Evolutionary conservation across 169 alveolate species (phyloP).

Genomic region (Plasmodium fragile): DNA sequence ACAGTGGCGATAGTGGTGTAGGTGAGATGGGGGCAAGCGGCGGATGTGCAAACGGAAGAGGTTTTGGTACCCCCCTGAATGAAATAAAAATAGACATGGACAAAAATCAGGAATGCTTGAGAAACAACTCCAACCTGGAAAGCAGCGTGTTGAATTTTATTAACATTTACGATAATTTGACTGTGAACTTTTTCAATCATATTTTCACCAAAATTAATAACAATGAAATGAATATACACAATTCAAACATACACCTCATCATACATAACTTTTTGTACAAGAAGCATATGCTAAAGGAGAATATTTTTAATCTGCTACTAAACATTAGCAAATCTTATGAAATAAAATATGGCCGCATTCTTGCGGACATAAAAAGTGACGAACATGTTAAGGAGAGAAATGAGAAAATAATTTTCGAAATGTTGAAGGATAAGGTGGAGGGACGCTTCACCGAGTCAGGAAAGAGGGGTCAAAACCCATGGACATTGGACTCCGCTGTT

Average conservation of each 20-base stretch:
- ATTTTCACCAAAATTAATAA: conserved; percentile 62
- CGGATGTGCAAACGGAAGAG: not conserved
- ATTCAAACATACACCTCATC: conserved; percentile 27
- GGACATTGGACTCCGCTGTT: not conserved
- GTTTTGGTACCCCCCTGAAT: not conserved
- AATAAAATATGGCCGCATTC: conserved; percentile 29
- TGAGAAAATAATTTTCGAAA: conserved; percentile 58
- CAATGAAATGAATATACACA: conserved; percentile 50
- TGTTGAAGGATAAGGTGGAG: conserved; percentile 42
- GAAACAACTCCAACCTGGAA: conserved; percentile 36
- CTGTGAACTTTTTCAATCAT: conserved; percentile 60
- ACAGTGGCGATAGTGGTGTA: not conserved
- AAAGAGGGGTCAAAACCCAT: not conserved
- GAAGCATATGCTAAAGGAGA: conserved; percentile 63
- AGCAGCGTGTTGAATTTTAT: conserved; percentile 33
- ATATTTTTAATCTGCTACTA: conserved; percentile 45
- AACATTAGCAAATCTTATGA: conserved; percentile 54
- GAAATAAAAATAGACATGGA: conserved; percentile 24
- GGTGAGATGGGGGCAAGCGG: not conserved
- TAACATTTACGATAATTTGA: conserved; percentile 44
- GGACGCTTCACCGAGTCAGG: not conserved
- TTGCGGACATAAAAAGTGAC: conserved; percentile 27
- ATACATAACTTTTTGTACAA: conserved; percentile 53
- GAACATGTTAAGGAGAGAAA: conserved; percentile 55
- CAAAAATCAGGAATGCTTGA: conserved; percentile 7